Conservation (phyloP, 139 green algal species). For the Asterochloris sp. region DNA sequence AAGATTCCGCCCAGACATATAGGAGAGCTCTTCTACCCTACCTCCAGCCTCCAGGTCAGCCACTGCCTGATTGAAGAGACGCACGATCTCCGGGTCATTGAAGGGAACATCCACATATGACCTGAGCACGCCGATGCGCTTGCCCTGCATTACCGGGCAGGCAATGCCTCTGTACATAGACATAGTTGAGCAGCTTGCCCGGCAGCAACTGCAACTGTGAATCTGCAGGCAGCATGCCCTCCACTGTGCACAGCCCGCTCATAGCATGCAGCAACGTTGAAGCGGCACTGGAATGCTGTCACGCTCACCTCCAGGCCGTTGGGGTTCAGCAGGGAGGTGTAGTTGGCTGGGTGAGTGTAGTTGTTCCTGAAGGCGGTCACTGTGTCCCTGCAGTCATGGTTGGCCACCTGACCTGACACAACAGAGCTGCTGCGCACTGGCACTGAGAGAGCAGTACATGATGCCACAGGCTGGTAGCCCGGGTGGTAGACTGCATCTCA, state of each 20-base stretch:
- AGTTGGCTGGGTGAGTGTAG: slow-evolving; percentile 17
- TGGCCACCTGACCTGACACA: too few relatives aligned
- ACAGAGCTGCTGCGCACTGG: too few relatives aligned
- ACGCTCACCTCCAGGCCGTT: slow-evolving; percentile 12
- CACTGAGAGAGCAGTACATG: too few relatives aligned
- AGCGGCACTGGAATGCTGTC: too few relatives aligned
- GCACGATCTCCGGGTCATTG: slow-evolving; percentile 4
- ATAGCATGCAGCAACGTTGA: too few relatives aligned
- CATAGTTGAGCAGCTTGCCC: not conserved
- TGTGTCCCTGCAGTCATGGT: not conserved
- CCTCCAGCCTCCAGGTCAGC: slow-evolving; percentile 7
- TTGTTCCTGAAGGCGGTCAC: slow-evolving; percentile 13
- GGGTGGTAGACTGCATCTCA: too few relatives aligned
- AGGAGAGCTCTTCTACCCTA: not conserved
- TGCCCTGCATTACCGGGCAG: not conserved
- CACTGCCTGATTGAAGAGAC: slow-evolving; percentile 4
- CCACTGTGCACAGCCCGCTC: too few relatives aligned
- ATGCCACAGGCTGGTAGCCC: too few relatives aligned
- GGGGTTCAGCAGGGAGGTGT: slow-evolving; percentile 16
- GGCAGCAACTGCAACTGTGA: not conserved
- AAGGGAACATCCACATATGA: slow-evolving; percentile 1
- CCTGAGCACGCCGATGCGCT: slow-evolving; percentile 10
- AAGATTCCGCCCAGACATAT: too few relatives aligned
- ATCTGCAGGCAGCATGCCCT: too few relatives aligned
- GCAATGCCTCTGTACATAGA: not conserved